Evolutionary conservation across 2,329 filamentous ascomycete genomes (phyloP), one percentile per base, ranked within the genome.

Genomic region (Aspergillus sp.): DNA sequence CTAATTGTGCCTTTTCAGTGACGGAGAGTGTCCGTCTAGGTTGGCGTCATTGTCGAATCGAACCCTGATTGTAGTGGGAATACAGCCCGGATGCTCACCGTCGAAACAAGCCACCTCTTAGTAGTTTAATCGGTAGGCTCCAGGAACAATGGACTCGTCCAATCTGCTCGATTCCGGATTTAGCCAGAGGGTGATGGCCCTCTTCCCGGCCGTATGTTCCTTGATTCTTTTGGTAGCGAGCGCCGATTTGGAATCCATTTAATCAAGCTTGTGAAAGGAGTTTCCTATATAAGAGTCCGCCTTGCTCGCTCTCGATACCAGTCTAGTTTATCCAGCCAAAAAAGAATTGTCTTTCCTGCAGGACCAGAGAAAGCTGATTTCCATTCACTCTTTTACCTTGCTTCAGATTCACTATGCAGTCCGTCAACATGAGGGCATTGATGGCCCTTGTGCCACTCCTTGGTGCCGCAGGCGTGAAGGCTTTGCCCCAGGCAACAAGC

Each of bases 371-470:
- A 27, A 51, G 17, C 4, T 30, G 27, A 11, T 11, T 30, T 30
- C 27, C 8, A 30, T 11, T 30, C 27, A 11, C 27, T 30, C 27
- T 30, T 30, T 30, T 30, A 30, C 27, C 27, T 30, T 30, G 27
- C 27, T 30, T 30, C 27, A 30, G 27, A 30, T 30, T 46, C 54
- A 53, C 22, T 12, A 61, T 63, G 57, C 44, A 56, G 6, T 45
- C 44, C 13, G 11, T 54, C 60, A 65, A 51, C 20, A 68, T 69
- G 66, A 57, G 52, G 48, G 58, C 56, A 46, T n/a, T 66, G 8
- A 51, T 62, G 45, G 55, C 59, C 13, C 48, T 69, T 5, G 27
- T 64, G 20, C 49, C 64, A 3, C 54, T 69, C 20, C 60, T 62
- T 22, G 50, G 64, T 7, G 62, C 61, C 20, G 63, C 54, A 15